Percentiles rank a stretch among this genome's conserved stretches.
Evolutionary conservation across 768 basidiomycete species (phyloP).

Genomic region (Pleurotus citrinopileatus): DNA sequence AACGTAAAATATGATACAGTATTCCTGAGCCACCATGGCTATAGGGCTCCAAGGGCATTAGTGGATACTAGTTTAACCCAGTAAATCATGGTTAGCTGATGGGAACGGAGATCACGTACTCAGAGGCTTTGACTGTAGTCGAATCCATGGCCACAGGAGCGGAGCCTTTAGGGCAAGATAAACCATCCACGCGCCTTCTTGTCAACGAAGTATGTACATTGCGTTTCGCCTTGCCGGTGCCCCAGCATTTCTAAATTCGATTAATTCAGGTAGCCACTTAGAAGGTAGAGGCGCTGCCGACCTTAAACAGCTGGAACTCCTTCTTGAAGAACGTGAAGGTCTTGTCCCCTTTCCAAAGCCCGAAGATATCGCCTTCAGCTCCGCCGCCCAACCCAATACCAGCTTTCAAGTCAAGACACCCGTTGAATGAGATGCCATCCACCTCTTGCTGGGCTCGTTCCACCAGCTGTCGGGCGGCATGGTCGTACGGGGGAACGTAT

Average conservation of each 20-base stretch:
- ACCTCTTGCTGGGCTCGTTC: background rate
- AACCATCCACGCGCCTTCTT: background rate
- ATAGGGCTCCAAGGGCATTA: background rate
- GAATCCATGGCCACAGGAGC: background rate
- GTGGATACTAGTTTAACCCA: background rate
- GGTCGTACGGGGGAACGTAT: constrained; percentile 4
- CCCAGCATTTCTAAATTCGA: constrained; percentile 6
- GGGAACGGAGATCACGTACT: background rate
- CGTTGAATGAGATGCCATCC: constrained; percentile 11
- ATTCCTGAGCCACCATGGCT: background rate
- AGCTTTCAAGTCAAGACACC: constrained; percentile 16
- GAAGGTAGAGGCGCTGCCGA: background rate
- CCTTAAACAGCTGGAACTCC: constrained; percentile 19
- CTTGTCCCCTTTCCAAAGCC: constrained; percentile 14
- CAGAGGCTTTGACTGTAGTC: constrained; percentile 1
- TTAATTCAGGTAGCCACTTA: background rate
- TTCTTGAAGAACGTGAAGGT: constrained; percentile 15
- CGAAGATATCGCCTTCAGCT: constrained; percentile 18
- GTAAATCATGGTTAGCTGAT: background rate
- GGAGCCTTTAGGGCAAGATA: background rate
- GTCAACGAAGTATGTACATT: background rate
- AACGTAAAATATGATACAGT: background rate
- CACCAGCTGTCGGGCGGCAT: background rate
- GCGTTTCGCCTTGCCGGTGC: background rate
- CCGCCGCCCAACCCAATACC: constrained; percentile 17